Base-by-base conservation (phyloP, 169 alveolate genomes). In the Babesia gibsoni region DNA sequence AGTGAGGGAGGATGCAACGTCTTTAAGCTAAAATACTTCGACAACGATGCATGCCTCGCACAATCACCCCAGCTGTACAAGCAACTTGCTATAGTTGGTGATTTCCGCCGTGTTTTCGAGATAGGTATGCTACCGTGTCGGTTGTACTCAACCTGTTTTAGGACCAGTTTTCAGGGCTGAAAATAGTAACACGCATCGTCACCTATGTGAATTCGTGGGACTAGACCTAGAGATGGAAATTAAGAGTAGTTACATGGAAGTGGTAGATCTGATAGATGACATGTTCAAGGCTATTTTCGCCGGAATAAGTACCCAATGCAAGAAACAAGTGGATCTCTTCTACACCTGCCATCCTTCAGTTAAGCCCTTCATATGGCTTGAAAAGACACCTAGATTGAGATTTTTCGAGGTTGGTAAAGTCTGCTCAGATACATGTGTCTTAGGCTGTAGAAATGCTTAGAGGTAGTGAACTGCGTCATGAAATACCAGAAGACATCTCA, bases 111-210 rank as follows among this genome's bases (percentile, higher is more conserved):
- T 54, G 99, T 98, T 6, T 98, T 95, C 73, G 99, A 98, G 89
- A 93, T 98, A 32, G 99, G 98, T 3, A 83, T 7, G 53, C n/a
- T 23, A 56, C 0, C 4, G 10, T 20, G 7, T 25, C 14, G 22
- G n/a, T 7, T 12, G 22, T 20, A 27, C 22, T 25, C 8, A 0
- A 7, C 63, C 7, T 18, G 12, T 46, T 29, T 30, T 66, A 82
- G 91, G 95, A 5, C 99, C 99, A 22, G 99, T 98, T 30, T 98
- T 98, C 90, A 86, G 99, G 63, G 99, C 99, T 4, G 99, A 98
- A 89, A 94, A 97, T 82, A 94, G 99, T 33, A 94, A 94, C 87
- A 97, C 99, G 0, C 98, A 97, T 70, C 91, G 99, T 54, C 99
- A 98, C 89, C 78, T 97, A 79, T 97, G 99, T 80, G 99, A 98